These are phyloP conservation scores for Triticum urartu DNA, from an alignment of 176 grass and related monocot genomes.

Conservation along the genomic window DNA sequence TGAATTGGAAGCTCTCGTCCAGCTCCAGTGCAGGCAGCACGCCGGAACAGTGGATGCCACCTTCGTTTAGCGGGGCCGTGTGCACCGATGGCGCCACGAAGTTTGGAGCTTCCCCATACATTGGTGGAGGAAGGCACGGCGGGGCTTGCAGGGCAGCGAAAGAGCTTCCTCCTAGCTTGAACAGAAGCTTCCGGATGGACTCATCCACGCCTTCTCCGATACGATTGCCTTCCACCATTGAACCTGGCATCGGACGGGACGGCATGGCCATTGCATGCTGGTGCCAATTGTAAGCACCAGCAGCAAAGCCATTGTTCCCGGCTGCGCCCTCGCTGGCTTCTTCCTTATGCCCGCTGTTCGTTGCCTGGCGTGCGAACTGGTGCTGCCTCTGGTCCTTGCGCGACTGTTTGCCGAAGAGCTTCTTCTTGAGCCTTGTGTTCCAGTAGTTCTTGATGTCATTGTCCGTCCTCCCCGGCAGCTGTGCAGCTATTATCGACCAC, in stretches of 20 bases:
- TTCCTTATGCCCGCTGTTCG: constrained; percentile 43
- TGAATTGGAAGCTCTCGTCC: constrained; percentile 76
- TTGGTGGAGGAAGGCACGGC: constrained; percentile 24
- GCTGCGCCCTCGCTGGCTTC: constrained; percentile 24
- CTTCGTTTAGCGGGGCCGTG: constrained; percentile 9
- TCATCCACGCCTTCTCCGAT: constrained; percentile 37
- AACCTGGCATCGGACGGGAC: constrained; percentile 32
- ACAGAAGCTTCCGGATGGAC: constrained; percentile 58
- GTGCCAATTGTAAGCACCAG: constrained; percentile 27
- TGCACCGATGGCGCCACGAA: constrained; percentile 30
- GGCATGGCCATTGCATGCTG: constrained; percentile 38
- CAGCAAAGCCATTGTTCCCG: constrained; percentile 28
- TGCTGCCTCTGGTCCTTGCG: constrained; percentile 53
- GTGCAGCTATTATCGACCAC: constrained; percentile 96
- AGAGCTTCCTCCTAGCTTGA: constrained; percentile 55
- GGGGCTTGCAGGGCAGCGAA: constrained; percentile 21
- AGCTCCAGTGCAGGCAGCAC: constrained; percentile 43
- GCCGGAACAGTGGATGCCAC: constrained; percentile 14
- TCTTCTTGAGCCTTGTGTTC: constrained; percentile 98
- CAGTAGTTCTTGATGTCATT: constrained; percentile 99
- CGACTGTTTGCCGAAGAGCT: constrained; percentile 80
- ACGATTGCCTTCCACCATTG: constrained; percentile 22
- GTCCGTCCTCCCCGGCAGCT: constrained; percentile 89
- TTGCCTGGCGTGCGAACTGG: constrained; percentile 35
- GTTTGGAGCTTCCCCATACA: constrained; percentile 44